A percentile compares a stretch with the other conserved stretches of the same genome.
Conservation (phyloP, 768 basidiomycete species). For the Hortiboletus flavorubellus region DNA sequence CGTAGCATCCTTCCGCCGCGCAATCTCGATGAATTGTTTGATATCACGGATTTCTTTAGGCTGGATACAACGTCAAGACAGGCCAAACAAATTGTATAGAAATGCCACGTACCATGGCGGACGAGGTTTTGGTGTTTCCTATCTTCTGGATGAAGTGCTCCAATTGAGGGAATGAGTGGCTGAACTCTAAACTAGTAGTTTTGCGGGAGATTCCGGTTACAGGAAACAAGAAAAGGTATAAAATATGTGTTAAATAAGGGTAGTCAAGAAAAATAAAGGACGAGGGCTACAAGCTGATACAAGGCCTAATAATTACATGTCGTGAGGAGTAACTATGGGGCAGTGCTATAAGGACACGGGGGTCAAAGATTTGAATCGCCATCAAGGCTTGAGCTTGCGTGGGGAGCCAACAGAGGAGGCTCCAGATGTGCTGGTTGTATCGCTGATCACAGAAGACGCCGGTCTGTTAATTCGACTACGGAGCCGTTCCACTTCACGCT, state of each 20-base stretch:
- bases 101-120: slow-evolving; percentile 28
- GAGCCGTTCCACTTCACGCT: slow-evolving; percentile 66
- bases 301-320: slow-evolving; percentile 19
- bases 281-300: slow-evolving; percentile 20
- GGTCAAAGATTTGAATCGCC: neutral
- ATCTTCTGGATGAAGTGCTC: neutral
- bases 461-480: slow-evolving; percentile 63
- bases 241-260: neutral
- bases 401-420: slow-evolving; percentile 30
- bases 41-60: slow-evolving; percentile 98
- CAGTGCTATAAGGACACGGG: neutral
- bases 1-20: slow-evolving; percentile 94
- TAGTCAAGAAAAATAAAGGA: neutral
- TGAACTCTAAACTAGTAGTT: slow-evolving; percentile 34
- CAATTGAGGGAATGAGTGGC: slow-evolving; percentile 18
- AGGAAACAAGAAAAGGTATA: neutral
- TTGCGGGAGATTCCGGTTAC: slow-evolving; percentile 23
- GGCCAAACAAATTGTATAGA: neutral
- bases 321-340: neutral
- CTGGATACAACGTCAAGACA: slow-evolving; percentile 39
- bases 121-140: slow-evolving; percentile 12
- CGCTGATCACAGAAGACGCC: slow-evolving; percentile 36
- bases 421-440: slow-evolving; percentile 16
- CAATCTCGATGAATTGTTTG: slow-evolving; percentile 97
- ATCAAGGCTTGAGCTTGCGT: slow-evolving; percentile 25